These are phyloP conservation scores for Dictyostelium capitatum DNA, from an alignment of 78 protist species.

Conservation along the genomic window DNA sequence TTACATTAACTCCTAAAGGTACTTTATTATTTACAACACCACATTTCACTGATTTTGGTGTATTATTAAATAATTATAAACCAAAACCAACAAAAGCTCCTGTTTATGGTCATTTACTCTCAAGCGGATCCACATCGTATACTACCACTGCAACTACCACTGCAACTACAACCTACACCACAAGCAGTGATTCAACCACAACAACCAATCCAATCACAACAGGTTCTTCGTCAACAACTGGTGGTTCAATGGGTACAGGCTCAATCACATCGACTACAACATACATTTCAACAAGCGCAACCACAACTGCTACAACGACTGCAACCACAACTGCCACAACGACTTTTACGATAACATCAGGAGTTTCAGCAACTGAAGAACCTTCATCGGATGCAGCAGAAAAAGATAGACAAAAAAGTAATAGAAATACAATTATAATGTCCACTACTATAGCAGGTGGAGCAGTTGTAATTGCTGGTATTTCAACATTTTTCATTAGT, in stretches of 20 bases:
- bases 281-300: background rate
- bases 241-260: background rate
- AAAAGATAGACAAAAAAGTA: background rate
- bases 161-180: background rate
- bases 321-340: background rate
- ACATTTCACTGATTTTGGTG: constrained; percentile 39
- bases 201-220: background rate
- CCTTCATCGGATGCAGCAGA: background rate
- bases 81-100: background rate
- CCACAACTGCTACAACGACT: background rate
- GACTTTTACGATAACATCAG: background rate
- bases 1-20: background rate
- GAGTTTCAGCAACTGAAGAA: background rate
- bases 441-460: constrained; percentile 34
- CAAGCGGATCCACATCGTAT: background rate
- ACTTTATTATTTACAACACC: background rate
- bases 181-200: background rate
- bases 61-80: constrained; percentile 6
- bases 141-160: background rate
- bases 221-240: background rate
- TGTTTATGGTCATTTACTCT: too few relatives aligned
- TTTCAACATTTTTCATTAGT: background rate
- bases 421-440: constrained; percentile 24
- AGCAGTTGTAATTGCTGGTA: background rate
- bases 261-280: background rate